Base-by-base conservation (phyloP, 202 grass and related monocot species). In the Schoenoplectus triqueter region DNA sequence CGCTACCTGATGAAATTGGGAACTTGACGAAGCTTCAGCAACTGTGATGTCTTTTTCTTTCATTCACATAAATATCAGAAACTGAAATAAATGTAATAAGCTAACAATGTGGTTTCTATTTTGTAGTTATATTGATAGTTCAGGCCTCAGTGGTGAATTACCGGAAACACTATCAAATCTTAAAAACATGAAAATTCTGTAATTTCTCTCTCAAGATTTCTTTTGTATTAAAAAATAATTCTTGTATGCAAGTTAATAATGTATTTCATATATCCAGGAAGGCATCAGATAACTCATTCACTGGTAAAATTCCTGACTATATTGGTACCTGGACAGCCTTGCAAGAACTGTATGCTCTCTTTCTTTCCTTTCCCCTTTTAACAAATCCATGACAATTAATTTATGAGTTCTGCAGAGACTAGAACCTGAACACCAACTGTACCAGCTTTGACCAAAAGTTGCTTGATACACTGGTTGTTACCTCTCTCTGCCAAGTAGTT, bases 241-340 rank as follows among this genome's bases (percentile, higher is more conserved):
- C 7, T 8, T 47, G 6, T 47, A 7, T 18, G 1, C 1, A 14
- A 71, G 4, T 47, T 71, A 6, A n/a, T 59, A 17, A 77, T 6
- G 0, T 74, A 9, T 85, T 75, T 18, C 22, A 4, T 84, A 4
- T 78, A 4, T 84, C 60, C 62, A 98, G 95, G 49, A 92, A 88
- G 95, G 92, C 81, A 39, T 90, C 91, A 1, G 92, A 97, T 80
- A 95, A 93, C 10, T 78, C 88, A 80, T 97, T 97, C 85, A 93
- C 88, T 61, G 95, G 95, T 31, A 4, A 84, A 83, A 89, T 97
- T 83, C 92, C 95, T 59, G 92, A 95, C 64, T 95, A 83, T 91
- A 86, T 94, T 82, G 89, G 91, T 21, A 87, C 61, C 65, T 97
- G 84, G 90, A 86, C 85, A 74, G 80, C 19, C 71, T 73, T 97